phyloP scores from a whole-genome alignment of 2,329 filamentous ascomycete genomes.

The Calcarisporium arbuscula region DNA sequence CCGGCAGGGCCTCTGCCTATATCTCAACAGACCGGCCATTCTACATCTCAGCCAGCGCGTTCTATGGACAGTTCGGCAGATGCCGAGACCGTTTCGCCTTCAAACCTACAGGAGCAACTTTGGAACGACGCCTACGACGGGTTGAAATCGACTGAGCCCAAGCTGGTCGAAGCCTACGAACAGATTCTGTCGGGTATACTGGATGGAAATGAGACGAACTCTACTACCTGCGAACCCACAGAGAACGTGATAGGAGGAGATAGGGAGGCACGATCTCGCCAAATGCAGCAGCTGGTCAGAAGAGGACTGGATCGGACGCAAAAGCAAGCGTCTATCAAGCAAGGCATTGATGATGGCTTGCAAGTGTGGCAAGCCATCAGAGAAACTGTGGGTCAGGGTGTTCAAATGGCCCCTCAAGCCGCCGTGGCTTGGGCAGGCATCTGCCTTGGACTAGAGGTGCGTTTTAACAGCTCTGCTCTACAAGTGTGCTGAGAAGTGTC shows the following conservation, averaged over 20 bases:
- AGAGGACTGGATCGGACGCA: slow-evolving; percentile 20
- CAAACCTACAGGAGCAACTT: slow-evolving; percentile 6
- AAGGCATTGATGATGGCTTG: slow-evolving; percentile 16
- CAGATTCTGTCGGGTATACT: slow-evolving; percentile 12
- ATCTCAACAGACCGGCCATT: too few species aligned
- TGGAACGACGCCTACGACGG: slow-evolving; percentile 17
- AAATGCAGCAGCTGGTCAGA: slow-evolving; percentile 24
- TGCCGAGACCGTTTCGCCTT: too few species aligned
- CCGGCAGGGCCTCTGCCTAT: too few species aligned
- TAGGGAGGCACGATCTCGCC: slow-evolving; percentile 7
- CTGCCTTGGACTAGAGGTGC: slow-evolving; percentile 26
- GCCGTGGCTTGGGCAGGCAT: slow-evolving; percentile 30
- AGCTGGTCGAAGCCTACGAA: slow-evolving; percentile 15
- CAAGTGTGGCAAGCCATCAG: slow-evolving; percentile 17
- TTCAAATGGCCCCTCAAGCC: slow-evolving; percentile 24
- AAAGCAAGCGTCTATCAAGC: slow-evolving; percentile 17
- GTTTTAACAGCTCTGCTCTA: neutral
- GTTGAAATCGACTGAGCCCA: slow-evolving; percentile 9
- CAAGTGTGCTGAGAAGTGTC: neutral
- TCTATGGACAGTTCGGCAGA: too few species aligned
- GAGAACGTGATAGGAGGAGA: slow-evolving; percentile 2
- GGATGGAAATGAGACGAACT: neutral
- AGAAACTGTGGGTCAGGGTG: slow-evolving; percentile 16
- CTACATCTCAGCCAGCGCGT: too few species aligned
- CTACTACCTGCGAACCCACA: neutral